Conservation (phyloP, 2,329 filamentous ascomycete genomes). For the Dactylellina drechsleri region DNA sequence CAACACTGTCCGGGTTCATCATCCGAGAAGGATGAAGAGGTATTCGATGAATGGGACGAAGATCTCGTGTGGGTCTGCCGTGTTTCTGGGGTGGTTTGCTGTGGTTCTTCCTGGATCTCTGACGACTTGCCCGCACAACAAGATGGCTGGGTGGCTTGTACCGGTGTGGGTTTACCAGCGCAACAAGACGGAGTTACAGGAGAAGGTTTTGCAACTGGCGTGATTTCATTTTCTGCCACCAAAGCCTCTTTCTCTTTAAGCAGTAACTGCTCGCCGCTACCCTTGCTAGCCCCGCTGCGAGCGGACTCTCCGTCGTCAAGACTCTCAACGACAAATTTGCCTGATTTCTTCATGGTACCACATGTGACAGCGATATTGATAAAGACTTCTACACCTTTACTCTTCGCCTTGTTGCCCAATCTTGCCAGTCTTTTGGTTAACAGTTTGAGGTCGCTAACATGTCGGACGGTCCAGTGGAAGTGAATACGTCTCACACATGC, state of each 20-base stretch:
- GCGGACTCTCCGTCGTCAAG: conserved; percentile 14
- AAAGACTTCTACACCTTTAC: conserved; percentile 42
- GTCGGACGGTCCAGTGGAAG: conserved; percentile 51
- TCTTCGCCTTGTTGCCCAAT: conserved; percentile 25
- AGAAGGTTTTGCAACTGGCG: conserved; percentile 5
- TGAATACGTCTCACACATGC: conserved; percentile 42
- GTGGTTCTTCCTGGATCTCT: background rate
- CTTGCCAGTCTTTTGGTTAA: conserved; percentile 44
- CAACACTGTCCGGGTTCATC: conserved; percentile 17
- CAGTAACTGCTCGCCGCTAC: conserved; percentile 23
- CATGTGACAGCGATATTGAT: conserved; percentile 47
- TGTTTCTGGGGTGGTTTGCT: background rate
- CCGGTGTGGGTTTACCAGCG: background rate
- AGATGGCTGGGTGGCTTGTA: conserved; percentile 5
- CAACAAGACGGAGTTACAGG: conserved; percentile 15
- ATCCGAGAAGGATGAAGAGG: conserved; percentile 11
- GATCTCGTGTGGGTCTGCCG: conserved; percentile 22
- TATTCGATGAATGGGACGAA: conserved; percentile 6
- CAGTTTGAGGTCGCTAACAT: conserved; percentile 48
- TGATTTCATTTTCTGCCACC: conserved; percentile 31
- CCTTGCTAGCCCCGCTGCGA: conserved; percentile 24
- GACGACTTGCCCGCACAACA: conserved; percentile 12
- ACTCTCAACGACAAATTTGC: conserved; percentile 23
- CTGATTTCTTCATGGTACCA: conserved; percentile 44
- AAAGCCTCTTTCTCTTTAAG: conserved; percentile 17